A percentile compares a stretch with the other conserved stretches of the same genome.
Conservation (phyloP, 129 eudicot genomes). For the Tagetes erecta region DNA sequence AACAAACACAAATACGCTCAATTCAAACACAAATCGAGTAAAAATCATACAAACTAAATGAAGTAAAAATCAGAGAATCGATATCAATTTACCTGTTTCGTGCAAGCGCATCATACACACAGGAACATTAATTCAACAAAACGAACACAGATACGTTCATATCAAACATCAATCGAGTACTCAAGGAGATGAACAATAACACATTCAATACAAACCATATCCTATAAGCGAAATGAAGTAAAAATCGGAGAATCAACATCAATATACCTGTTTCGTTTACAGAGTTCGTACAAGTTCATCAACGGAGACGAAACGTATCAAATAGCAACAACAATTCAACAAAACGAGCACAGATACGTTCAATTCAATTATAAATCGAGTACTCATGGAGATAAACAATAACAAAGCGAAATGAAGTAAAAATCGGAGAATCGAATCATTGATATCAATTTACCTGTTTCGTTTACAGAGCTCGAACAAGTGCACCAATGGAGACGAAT, state of each 20-base stretch:
- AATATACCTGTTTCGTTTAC: constrained; percentile 26
- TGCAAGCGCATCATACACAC: not conserved
- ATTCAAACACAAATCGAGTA: not conserved
- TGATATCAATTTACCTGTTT: constrained; percentile 26
- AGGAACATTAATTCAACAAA: not conserved
- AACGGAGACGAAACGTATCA: constrained; percentile 18
- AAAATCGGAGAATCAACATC: constrained; percentile 3
- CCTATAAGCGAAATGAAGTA: constrained; percentile 6
- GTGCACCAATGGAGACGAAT: constrained; percentile 31
- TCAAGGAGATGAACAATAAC: not conserved
- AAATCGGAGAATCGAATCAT: not conserved
- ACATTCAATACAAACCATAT: not conserved
- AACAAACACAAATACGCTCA: constrained; percentile 2
- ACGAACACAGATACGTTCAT: not conserved
- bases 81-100: too few relatives aligned
- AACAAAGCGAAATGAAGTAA: constrained; percentile 14
- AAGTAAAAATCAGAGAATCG: too few relatives aligned
- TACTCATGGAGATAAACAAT: not conserved
- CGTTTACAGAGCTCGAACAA: constrained; percentile 1
- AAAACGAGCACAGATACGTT: too few relatives aligned
- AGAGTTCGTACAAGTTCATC: constrained; percentile 19
- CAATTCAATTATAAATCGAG: too few relatives aligned
- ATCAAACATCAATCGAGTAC: not conserved
- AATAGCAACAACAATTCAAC: too few relatives aligned
- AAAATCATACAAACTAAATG: too few relatives aligned